Conservation (phyloP, 495 filamentous ascomycete species). For the Penicillium subrubescens region DNA sequence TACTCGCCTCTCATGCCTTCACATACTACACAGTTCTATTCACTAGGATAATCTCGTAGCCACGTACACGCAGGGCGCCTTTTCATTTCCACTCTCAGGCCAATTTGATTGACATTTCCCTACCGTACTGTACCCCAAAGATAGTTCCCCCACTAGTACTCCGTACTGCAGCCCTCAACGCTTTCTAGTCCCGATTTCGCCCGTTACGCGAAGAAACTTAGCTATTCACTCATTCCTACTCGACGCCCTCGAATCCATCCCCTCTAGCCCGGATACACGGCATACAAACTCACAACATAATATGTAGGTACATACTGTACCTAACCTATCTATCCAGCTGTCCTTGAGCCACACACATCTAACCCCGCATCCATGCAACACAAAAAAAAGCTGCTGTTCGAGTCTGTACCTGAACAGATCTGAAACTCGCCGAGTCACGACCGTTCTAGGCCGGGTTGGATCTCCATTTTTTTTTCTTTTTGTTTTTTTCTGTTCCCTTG, state of each 20-base stretch:
- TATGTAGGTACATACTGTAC: not conserved
- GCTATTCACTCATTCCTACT: not conserved
- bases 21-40: not conserved
- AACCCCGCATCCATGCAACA: not conserved
- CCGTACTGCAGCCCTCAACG: not conserved
- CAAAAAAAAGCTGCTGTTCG: not conserved
- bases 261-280: not conserved
- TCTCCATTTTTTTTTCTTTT: not conserved
- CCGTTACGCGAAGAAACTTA: not conserved
- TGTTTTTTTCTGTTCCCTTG: not conserved
- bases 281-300: not conserved
- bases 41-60: not conserved
- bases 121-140: not conserved
- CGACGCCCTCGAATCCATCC: not conserved
- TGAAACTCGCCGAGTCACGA: conserved; percentile 3
- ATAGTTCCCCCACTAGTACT: not conserved
- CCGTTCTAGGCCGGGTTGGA: conserved; percentile 1
- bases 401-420: conserved; percentile 5
- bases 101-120: not conserved
- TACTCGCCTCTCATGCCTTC: not conserved
- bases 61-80: not conserved
- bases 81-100: not conserved
- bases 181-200: not conserved
- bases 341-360: not conserved
- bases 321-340: not conserved